Evolutionary conservation across 768 basidiomycete genomes (phyloP).

Genomic region (Lactarius deliciosus): DNA sequence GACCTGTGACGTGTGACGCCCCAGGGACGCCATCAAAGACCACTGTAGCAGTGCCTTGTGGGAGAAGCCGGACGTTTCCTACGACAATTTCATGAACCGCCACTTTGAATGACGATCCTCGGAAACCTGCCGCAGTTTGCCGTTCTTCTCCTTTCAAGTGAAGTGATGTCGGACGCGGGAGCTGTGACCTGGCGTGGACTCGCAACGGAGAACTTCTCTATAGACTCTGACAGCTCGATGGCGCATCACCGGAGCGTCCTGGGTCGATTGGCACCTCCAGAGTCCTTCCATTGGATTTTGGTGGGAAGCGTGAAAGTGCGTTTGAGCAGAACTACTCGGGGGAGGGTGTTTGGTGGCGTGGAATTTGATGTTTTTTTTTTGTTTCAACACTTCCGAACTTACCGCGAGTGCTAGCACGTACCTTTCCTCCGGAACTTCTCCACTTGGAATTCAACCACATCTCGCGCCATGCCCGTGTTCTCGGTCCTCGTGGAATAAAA

Average conservation of each 20-base stretch:
- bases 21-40: conserved; percentile 8
- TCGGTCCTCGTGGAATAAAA: conserved; percentile 19
- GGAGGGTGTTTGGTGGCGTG: neutral
- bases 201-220: conserved; percentile 2
- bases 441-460: conserved; percentile 19
- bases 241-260: conserved; percentile 12
- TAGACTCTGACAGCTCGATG: conserved; percentile 15
- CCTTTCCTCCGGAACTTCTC: conserved; percentile 5
- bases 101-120: conserved; percentile 16
- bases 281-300: conserved; percentile 11
- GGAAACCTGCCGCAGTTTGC: conserved; percentile 10
- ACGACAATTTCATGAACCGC: conserved; percentile 13
- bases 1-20: neutral
- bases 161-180: neutral
- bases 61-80: neutral
- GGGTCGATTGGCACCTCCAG: conserved; percentile 14
- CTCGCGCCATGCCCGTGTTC: conserved; percentile 26
- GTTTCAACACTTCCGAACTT: conserved; percentile 1
- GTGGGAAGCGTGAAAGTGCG: conserved; percentile 4
- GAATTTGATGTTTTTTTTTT: conserved; percentile 5
- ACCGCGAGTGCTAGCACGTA: conserved; percentile 1
- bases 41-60: neutral
- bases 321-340: conserved; percentile 8
- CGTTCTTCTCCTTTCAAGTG: conserved; percentile 8
- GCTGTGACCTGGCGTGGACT: conserved; percentile 1